phyloP scores from a whole-genome alignment of 441 rosid genomes.

The Gossypium aridum region DNA sequence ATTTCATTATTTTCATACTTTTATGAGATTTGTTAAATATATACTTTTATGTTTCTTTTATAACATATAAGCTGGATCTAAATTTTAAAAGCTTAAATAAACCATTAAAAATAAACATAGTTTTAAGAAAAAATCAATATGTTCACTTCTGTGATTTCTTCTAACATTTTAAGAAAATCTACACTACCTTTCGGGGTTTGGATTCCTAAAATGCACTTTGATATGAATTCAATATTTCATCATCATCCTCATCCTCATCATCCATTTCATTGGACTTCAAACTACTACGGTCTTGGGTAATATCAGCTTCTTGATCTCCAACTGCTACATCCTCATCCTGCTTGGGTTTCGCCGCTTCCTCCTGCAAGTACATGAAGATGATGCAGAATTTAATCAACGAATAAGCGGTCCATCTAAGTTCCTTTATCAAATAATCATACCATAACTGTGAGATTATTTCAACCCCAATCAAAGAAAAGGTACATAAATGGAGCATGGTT shows the following conservation, averaged over 20 bases:
- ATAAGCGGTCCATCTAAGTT: neutral
- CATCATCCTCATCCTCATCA: conserved; percentile 9
- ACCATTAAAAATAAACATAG: neutral
- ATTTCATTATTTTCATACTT: too few relatives aligned
- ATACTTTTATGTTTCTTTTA: too few relatives aligned
- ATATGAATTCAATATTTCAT: conserved; percentile 33
- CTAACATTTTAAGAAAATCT: neutral
- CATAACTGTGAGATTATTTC: neutral
- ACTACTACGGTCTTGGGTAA: conserved; percentile 13
- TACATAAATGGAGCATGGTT: neutral
- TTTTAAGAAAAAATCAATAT: neutral
- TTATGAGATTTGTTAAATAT: too few relatives aligned
- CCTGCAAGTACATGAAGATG: conserved; percentile 21
- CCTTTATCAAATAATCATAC: neutral
- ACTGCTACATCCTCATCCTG: conserved; percentile 19
- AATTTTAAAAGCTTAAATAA: too few relatives aligned
- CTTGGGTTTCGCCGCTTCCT: conserved; percentile 24
- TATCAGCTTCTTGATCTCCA: conserved; percentile 14
- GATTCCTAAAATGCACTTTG: conserved; percentile 22
- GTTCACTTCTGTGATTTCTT: neutral
- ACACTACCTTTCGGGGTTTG: neutral
- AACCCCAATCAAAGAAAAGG: neutral
- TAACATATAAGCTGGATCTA: too few relatives aligned
- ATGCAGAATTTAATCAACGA: neutral
- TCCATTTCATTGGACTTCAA: conserved; percentile 23